Evolutionary conservation across 2,329 filamentous ascomycete genomes (phyloP).

Genomic region (Cordyceps pruinosa): DNA sequence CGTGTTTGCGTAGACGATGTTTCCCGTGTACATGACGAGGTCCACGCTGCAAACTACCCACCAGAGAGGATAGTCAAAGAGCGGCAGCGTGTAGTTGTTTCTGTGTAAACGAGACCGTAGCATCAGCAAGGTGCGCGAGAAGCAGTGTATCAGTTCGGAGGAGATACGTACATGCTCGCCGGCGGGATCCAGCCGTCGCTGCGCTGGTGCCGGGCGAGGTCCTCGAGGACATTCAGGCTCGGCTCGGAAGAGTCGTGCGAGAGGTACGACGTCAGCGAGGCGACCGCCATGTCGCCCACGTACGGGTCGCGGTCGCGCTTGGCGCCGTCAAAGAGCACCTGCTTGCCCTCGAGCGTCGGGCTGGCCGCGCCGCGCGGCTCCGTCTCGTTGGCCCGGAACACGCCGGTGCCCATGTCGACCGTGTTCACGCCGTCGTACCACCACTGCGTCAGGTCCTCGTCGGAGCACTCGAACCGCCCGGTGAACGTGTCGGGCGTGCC

Average conservation of each 20-base stretch:
- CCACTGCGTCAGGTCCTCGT: slow-evolving; percentile 40
- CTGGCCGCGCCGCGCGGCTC: slow-evolving; percentile 40
- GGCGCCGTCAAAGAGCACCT: slow-evolving; percentile 43
- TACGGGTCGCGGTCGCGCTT: slow-evolving; percentile 49
- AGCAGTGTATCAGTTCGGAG: not conserved
- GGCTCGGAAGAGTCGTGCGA: slow-evolving; percentile 36
- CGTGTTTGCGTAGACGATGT: slow-evolving; percentile 31
- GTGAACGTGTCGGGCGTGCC: slow-evolving; percentile 41
- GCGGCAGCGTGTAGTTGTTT: too few relatives aligned
- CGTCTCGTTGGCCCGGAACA: slow-evolving; percentile 40
- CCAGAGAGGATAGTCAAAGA: too few relatives aligned
- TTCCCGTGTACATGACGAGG: slow-evolving; percentile 47
- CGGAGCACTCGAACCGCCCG: slow-evolving; percentile 47
- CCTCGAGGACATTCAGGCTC: slow-evolving; percentile 40
- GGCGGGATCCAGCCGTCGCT: slow-evolving; percentile 48
- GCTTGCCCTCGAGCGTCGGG: slow-evolving; percentile 36
- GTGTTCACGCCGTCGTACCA: slow-evolving; percentile 50
- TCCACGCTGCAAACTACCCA: too few relatives aligned
- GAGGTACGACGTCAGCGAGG: slow-evolving; percentile 41
- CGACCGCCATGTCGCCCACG: slow-evolving; percentile 44
- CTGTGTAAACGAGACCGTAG: too few relatives aligned
- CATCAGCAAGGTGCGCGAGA: too few relatives aligned
- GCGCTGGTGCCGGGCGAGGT: slow-evolving; percentile 42
- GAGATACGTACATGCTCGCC: slow-evolving; percentile 38
- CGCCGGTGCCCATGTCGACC: slow-evolving; percentile 40